Conservation (phyloP, 2,329 filamentous ascomycete species). For the Fusarium veterinarium region DNA sequence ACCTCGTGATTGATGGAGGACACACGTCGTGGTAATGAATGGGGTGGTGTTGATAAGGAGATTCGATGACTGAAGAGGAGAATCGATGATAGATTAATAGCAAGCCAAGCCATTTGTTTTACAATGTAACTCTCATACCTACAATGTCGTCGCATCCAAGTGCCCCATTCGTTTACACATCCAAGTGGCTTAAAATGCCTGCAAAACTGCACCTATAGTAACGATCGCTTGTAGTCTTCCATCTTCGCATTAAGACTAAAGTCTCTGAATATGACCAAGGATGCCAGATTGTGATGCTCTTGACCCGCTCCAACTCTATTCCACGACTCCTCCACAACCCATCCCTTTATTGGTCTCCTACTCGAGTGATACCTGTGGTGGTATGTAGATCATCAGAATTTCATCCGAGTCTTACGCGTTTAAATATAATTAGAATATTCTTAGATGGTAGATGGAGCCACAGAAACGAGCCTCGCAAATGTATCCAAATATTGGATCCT, state of each 20-base stretch:
- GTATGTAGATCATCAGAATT: not conserved
- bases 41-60: not conserved
- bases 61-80: not conserved
- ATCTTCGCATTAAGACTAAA: no score
- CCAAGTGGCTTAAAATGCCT: no score
- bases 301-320: not conserved
- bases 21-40: slow-evolving; percentile 66
- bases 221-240: no score
- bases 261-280: no score
- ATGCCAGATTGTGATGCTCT: not conserved
- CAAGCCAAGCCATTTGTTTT: slow-evolving; percentile 2
- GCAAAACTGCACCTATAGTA: no score
- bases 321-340: no score
- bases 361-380: not conserved
- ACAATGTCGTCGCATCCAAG: rapidly evolving
- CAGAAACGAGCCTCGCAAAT: no score
- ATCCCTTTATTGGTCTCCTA: not conserved
- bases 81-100: not conserved
- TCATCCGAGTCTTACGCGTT: no score
- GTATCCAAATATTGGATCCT: rapidly evolving
- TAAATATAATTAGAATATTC: not conserved
- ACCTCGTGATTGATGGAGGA: slow-evolving; percentile 77
- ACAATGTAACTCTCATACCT: not conserved
- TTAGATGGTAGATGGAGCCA: not conserved
- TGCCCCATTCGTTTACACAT: not conserved